phyloP scores from a whole-genome alignment of 768 basidiomycete genomes.

The Russula sp. region DNA sequence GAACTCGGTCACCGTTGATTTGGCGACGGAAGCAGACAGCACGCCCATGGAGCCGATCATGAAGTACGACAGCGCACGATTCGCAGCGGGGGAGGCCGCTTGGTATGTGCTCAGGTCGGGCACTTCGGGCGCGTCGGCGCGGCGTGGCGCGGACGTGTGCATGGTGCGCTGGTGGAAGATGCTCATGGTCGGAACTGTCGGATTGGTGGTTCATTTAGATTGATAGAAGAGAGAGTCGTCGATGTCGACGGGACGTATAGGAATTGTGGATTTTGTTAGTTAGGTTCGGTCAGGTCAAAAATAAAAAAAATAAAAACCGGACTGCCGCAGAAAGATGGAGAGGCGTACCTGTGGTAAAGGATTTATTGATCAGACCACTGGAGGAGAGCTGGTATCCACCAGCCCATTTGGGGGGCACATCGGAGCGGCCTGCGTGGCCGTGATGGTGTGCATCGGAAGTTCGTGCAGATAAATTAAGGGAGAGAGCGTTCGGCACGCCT shows the following conservation, averaged over 20 bases:
- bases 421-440: conserved; percentile 56
- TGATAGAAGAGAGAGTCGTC: not conserved
- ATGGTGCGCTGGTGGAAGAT: conserved; percentile 62
- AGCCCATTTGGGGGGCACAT: conserved; percentile 56
- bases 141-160: conserved; percentile 63
- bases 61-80: conserved; percentile 80
- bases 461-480: conserved; percentile 65
- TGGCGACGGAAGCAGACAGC: conserved; percentile 89
- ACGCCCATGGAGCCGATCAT: conserved; percentile 90
- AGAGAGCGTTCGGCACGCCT: conserved; percentile 71
- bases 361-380: conserved; percentile 57
- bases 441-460: conserved; percentile 48
- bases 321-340: not conserved
- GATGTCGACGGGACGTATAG: no score
- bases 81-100: conserved; percentile 51
- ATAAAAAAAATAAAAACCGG: not conserved
- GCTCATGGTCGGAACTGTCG: conserved; percentile 45
- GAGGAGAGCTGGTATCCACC: conserved; percentile 40
- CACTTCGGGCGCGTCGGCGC: conserved; percentile 68
- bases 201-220: no score
- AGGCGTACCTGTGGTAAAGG: conserved; percentile 52
- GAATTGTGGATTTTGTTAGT: not conserved
- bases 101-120: conserved; percentile 87
- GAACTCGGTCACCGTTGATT: conserved; percentile 90
- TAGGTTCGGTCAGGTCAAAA: not conserved